A percentile compares a stretch with the other conserved stretches of the same genome.
phyloP scores from a whole-genome alignment of 2,329 filamentous ascomycete genomes.

The Microdochium trichocladiopsis region DNA sequence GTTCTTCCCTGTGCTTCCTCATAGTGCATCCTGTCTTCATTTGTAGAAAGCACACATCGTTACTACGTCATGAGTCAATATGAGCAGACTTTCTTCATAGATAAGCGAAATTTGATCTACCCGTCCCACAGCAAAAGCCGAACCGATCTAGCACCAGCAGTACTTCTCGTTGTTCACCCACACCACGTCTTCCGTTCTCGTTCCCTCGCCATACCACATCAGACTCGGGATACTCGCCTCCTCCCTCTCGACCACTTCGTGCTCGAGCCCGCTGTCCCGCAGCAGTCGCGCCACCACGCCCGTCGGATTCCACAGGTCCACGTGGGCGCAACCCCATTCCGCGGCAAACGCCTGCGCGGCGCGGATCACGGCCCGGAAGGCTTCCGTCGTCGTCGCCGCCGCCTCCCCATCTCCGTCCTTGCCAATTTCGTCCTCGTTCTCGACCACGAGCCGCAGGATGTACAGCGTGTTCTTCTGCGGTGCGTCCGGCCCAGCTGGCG shows the following conservation, averaged over 20 bases:
- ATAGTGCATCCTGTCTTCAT: no score
- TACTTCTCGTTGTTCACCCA: constrained; percentile 76
- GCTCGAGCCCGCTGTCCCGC: constrained; percentile 37
- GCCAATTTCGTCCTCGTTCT: constrained; percentile 37
- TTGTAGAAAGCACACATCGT: no score
- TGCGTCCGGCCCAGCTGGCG: constrained; percentile 44
- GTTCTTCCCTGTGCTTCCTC: no score
- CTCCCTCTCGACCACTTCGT: constrained; percentile 48
- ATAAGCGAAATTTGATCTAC: no score
- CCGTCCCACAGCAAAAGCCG: no score
- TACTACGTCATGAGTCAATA: no score
- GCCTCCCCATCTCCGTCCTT: constrained; percentile 4
- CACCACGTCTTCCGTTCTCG: constrained; percentile 43
- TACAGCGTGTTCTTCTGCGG: constrained; percentile 60
- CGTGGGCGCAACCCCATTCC: constrained; percentile 61
- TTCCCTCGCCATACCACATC: constrained; percentile 59
- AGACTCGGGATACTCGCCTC: constrained; percentile 63
- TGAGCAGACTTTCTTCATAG: no score
- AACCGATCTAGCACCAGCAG: constrained; percentile 59
- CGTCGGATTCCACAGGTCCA: constrained; percentile 81
- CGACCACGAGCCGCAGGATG: constrained; percentile 62
- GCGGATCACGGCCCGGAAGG: constrained; percentile 55
- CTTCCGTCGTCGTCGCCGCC: constrained; percentile 28
- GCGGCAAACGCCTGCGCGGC: constrained; percentile 64
- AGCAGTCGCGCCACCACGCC: constrained; percentile 41